Conservation (phyloP, 2,329 filamentous ascomycete genomes). For the Colletotrichum echinochloae region DNA sequence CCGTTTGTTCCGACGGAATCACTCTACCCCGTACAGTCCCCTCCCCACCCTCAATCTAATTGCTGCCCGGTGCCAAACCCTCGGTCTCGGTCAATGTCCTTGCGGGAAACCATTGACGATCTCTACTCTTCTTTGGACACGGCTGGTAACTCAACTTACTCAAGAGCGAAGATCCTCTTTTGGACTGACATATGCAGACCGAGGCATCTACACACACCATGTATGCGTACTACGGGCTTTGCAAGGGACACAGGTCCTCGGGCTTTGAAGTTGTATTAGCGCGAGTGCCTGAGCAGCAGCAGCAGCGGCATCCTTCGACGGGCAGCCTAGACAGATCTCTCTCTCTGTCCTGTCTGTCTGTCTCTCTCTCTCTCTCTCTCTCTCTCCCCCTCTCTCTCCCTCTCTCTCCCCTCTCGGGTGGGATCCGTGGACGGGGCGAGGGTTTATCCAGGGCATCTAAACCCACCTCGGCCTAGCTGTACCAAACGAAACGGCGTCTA, state of each 20-base stretch:
- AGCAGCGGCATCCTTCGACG: no score
- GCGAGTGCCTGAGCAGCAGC: not conserved
- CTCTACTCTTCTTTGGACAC: conserved; percentile 5
- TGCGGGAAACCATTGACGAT: conserved; percentile 6
- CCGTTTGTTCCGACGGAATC: conserved; percentile 33
- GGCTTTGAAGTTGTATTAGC: conserved; percentile 28
- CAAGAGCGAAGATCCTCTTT: conserved; percentile 7
- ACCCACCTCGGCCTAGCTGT: conserved; percentile 7
- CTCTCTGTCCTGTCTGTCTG: no score
- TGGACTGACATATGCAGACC: not conserved
- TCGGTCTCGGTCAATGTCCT: conserved; percentile 14
- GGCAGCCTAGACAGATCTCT: conserved; percentile 17
- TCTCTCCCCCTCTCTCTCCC: not conserved
- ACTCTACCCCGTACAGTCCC: not conserved
- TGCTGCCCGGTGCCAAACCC: not conserved
- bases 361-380: not conserved
- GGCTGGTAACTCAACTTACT: not conserved
- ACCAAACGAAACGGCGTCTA: conserved; percentile 38
- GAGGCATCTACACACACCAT: conserved; percentile 19
- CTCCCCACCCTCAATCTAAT: not conserved
- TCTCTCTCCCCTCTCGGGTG: not conserved
- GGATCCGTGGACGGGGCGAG: conserved; percentile 6
- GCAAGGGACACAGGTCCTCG: conserved; percentile 31
- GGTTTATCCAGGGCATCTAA: not conserved
- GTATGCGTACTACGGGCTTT: no score